Conservation (phyloP, 495 filamentous ascomycete genomes). For the Bacidia gigantensis region DNA sequence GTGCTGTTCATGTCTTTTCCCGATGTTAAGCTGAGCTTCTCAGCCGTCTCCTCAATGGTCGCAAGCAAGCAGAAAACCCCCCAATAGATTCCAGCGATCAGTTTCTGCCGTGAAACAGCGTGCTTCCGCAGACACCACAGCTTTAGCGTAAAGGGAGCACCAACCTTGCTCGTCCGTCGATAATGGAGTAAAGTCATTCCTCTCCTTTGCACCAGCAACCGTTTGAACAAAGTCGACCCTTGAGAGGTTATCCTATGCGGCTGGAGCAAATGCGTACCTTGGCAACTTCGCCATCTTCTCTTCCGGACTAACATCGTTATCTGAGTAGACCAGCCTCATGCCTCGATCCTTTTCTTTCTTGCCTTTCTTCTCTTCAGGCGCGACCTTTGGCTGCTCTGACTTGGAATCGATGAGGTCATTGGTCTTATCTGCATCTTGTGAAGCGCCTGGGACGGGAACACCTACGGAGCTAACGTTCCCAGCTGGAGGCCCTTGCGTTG, state of each 20-base stretch:
- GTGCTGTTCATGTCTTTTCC: background rate
- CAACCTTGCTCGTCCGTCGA: background rate
- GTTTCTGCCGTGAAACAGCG: too few species aligned
- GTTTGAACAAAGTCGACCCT: background rate
- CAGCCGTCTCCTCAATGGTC: background rate
- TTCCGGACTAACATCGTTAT: slow-evolving; percentile 68
- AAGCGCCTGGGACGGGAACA: slow-evolving; percentile 43
- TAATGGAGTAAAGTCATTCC: background rate
- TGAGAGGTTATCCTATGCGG: slow-evolving; percentile 8
- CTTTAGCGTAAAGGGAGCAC: background rate
- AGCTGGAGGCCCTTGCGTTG: slow-evolving; percentile 15
- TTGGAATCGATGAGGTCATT: slow-evolving; percentile 14
- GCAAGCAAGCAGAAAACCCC: too few species aligned
- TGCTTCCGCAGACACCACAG: too few species aligned
- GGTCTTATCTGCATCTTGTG: slow-evolving; percentile 32
- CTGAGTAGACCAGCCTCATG: slow-evolving; percentile 62
- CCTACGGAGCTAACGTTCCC: slow-evolving; percentile 42
- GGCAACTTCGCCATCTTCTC: slow-evolving; percentile 72
- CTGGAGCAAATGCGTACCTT: slow-evolving; percentile 59
- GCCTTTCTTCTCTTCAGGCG: slow-evolving; percentile 44
- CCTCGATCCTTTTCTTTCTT: slow-evolving; percentile 59
- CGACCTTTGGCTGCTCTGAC: slow-evolving; percentile 14
- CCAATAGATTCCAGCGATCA: too few species aligned
- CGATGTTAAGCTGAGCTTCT: background rate
- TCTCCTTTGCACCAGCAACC: background rate